Evolutionary conservation across 139 green algal genomes (phyloP).

Genomic region (Chlorella vulgaris): DNA sequence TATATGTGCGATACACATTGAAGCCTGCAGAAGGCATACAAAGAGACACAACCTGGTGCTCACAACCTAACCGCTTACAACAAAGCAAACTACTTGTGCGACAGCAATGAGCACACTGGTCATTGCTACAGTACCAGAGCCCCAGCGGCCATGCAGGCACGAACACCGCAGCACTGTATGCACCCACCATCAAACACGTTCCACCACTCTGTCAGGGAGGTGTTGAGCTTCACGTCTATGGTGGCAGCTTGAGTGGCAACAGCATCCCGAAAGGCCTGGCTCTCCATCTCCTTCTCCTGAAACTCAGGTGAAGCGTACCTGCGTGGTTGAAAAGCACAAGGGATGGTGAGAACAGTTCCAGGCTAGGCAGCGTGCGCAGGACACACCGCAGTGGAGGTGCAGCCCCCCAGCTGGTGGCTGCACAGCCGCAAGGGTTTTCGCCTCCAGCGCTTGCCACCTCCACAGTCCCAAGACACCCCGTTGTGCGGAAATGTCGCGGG

Average conservation of each 20-base stretch:
- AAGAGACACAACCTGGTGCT: background rate
- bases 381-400: background rate
- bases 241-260: background rate
- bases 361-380: background rate
- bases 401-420: too few relatives aligned
- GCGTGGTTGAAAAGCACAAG: background rate
- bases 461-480: too few relatives aligned
- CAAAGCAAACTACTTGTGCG: background rate
- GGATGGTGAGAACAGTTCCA: background rate
- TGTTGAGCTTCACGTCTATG: background rate
- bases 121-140: background rate
- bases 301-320: constrained; percentile 49
- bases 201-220: constrained; percentile 54
- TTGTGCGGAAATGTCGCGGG: background rate
- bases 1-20: constrained; percentile 56
- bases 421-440: too few relatives aligned
- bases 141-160: background rate
- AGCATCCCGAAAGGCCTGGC: constrained; percentile 1
- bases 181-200: constrained; percentile 18
- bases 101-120: background rate
- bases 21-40: constrained; percentile 13
- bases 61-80: background rate
- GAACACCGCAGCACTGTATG: background rate
- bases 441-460: too few relatives aligned
- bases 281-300: constrained; percentile 25